Conservation (phyloP, 1,139 yeast species). For the Diutina neorugosa region DNA sequence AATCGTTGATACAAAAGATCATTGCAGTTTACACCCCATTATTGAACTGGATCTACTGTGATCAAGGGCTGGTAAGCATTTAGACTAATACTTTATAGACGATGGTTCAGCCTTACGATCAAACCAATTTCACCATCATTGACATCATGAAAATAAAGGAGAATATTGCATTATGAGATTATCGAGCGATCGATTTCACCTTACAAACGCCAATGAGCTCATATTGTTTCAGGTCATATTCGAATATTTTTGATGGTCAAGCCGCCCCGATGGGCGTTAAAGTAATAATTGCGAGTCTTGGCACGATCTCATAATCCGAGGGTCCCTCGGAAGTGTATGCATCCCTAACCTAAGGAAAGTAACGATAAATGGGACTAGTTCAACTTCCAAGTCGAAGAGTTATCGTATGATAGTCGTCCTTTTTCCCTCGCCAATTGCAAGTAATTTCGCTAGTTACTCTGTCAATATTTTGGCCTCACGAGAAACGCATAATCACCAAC, state of each 20-base stretch:
- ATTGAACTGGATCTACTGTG: slow-evolving; percentile 21
- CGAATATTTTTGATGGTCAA: not conserved
- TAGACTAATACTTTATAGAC: not conserved
- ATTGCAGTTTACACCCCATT: slow-evolving; percentile 18
- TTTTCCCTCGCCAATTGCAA: no score
- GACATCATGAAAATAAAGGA: not conserved
- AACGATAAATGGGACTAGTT: not conserved
- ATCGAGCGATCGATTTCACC: not conserved
- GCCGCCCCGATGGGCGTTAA: not conserved
- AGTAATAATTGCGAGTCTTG: not conserved
- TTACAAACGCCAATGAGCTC: not conserved
- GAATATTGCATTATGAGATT: not conserved
- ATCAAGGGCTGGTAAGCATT: slow-evolving; percentile 6
- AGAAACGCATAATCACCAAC: no score
- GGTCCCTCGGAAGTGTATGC: not conserved
- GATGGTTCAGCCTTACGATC: not conserved
- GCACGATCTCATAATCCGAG: not conserved
- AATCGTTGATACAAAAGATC: slow-evolving; percentile 8
- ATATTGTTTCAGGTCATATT: not conserved
- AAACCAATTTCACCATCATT: not conserved
- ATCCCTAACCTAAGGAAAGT: not conserved
- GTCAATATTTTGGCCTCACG: no score
- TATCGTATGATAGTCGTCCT: no score
- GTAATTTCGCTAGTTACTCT: no score
- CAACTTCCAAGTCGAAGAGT: not conserved